phyloP scores from a whole-genome alignment of 192 early-diverging fungal species.

The Rhizoclosmatium globosum region DNA sequence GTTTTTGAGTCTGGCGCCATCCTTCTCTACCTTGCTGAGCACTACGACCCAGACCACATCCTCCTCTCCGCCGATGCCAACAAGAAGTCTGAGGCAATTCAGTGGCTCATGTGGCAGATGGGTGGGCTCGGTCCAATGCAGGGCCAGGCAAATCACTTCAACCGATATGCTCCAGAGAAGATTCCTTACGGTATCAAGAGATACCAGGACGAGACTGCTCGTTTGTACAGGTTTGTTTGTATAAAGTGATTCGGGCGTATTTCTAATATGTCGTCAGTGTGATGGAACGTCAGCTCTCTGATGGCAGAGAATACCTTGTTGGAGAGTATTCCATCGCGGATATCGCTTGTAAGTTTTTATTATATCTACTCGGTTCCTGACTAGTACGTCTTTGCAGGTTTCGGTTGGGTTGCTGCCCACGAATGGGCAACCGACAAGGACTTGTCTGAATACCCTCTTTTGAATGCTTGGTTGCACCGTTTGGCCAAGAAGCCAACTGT shows the following conservation, averaged over 20 bases:
- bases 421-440: constrained; percentile 14
- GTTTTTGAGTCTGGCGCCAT: constrained; percentile 70
- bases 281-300: constrained; percentile 31
- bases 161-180: constrained; percentile 55
- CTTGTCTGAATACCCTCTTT: constrained; percentile 45
- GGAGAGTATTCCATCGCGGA: constrained; percentile 60
- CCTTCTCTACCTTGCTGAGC: constrained; percentile 62
- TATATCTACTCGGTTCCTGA: no score
- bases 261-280: constrained; percentile 13
- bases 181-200: constrained; percentile 61
- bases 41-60: constrained; percentile 57
- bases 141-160: constrained; percentile 62
- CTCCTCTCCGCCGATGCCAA: constrained; percentile 56
- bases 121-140: constrained; percentile 50
- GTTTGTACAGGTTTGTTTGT: constrained; percentile 54
- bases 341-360: constrained; percentile 38
- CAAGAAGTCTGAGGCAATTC: constrained; percentile 49
- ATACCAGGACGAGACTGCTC: constrained; percentile 60
- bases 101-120: constrained; percentile 65
- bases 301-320: constrained; percentile 37
- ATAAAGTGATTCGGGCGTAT: background rate
- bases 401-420: constrained; percentile 48
- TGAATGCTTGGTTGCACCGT: constrained; percentile 57
- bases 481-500: constrained; percentile 48
- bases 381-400: constrained; percentile 6